phyloP scores from a whole-genome alignment of 495 filamentous ascomycete species.

The Neurospora sublineolata region DNA sequence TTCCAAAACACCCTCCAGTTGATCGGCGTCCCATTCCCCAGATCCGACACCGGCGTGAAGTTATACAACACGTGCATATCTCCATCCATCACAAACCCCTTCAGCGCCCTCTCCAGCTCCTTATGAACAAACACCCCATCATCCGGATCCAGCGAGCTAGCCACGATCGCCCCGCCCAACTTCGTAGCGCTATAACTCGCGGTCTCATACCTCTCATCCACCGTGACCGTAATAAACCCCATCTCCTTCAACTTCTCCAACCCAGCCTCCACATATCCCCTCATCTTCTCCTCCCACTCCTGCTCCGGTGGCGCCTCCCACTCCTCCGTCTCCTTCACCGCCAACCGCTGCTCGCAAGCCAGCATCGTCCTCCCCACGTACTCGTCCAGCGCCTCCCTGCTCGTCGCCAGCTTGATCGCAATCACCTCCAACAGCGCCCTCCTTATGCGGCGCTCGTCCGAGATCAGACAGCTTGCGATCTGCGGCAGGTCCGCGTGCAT shows the following conservation, averaged over 20 bases:
- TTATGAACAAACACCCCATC: slow-evolving; percentile 66
- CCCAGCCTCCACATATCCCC: slow-evolving; percentile 34
- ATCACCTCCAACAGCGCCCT: slow-evolving; percentile 66
- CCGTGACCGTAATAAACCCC: slow-evolving; percentile 43
- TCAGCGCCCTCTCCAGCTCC: slow-evolving; percentile 55
- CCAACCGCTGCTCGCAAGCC: slow-evolving; percentile 36
- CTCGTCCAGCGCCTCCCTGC: slow-evolving; percentile 54
- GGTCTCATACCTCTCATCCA: slow-evolving; percentile 16
- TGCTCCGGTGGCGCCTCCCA: slow-evolving; percentile 31
- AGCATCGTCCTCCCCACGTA: slow-evolving; percentile 62
- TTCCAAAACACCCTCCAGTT: slow-evolving; percentile 66
- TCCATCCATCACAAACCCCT: slow-evolving; percentile 71
- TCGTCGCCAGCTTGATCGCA: slow-evolving; percentile 59
- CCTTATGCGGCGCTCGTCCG: slow-evolving; percentile 52
- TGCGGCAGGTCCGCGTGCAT: slow-evolving; percentile 63
- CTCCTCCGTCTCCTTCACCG: slow-evolving; percentile 32
- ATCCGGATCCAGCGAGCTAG: slow-evolving; percentile 60
- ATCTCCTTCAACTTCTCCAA: slow-evolving; percentile 42
- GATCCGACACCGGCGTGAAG: slow-evolving; percentile 60
- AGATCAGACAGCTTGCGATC: slow-evolving; percentile 57
- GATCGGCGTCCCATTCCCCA: slow-evolving; percentile 34
- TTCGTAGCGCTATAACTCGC: slow-evolving; percentile 47
- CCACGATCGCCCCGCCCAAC: slow-evolving; percentile 61
- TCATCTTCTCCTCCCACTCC: slow-evolving; percentile 30
- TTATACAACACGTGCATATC: slow-evolving; percentile 79